These are phyloP conservation scores for Microcyclosporella mali DNA, from an alignment of 2,329 filamentous ascomycete genomes.

Conservation along the genomic window DNA sequence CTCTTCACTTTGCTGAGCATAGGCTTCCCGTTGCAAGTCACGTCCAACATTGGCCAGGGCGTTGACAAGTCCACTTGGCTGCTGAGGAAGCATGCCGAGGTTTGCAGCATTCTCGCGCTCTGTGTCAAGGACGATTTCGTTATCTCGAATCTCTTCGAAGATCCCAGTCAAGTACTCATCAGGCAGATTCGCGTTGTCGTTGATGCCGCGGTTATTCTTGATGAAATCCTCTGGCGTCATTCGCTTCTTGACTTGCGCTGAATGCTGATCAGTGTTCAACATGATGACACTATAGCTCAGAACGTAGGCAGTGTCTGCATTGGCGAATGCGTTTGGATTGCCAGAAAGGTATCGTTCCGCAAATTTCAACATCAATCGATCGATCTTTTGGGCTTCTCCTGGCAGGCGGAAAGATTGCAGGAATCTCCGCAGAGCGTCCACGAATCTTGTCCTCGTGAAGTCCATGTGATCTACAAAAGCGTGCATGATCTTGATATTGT, in stretches of 20 bases:
- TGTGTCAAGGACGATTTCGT: constrained; percentile 91
- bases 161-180: constrained; percentile 86
- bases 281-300: constrained; percentile 94
- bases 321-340: constrained; percentile 95
- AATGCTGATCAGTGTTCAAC: constrained; percentile 94
- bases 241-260: constrained; percentile 72
- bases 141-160: constrained; percentile 82
- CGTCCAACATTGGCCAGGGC: constrained; percentile 87
- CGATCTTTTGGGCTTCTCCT: constrained; percentile 96
- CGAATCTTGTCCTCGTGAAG: constrained; percentile 83
- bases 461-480: constrained; percentile 95
- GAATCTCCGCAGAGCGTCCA: constrained; percentile 85
- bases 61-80: constrained; percentile 38
- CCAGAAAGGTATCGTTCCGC: constrained; percentile 91
- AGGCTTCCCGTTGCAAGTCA: constrained; percentile 86
- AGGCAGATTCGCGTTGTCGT: constrained; percentile 88
- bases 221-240: constrained; percentile 99
- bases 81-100: constrained; percentile 57
- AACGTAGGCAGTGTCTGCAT: constrained; percentile 95
- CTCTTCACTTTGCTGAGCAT: constrained; percentile 90
- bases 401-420: constrained; percentile 91
- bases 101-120: constrained; percentile 86
- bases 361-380: constrained; percentile 99
- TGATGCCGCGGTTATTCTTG: constrained; percentile 98
- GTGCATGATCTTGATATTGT: constrained; percentile 97